A percentile compares a stretch with the other conserved stretches of the same genome.
phyloP scores from a whole-genome alignment of 768 basidiomycete genomes.

The Agaricus blazei region DNA sequence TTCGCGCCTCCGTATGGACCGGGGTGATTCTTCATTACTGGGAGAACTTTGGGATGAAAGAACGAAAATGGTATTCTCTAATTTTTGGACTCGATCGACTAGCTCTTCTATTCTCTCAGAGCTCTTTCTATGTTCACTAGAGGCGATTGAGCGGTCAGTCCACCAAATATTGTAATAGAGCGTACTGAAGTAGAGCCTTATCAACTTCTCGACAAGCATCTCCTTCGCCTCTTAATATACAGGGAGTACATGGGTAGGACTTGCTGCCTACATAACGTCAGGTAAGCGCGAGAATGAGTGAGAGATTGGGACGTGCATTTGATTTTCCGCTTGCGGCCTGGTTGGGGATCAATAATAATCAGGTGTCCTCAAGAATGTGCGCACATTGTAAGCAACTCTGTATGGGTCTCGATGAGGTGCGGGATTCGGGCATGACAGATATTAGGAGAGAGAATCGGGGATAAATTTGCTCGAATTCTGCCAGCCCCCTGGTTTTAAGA shows the following conservation, averaged over 20 bases:
- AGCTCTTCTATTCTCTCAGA: constrained; percentile 20
- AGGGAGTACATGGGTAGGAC: constrained; percentile 22
- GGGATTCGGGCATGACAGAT: constrained; percentile 7
- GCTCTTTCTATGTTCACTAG: constrained; percentile 4
- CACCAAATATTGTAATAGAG: not conserved
- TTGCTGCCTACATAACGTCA: constrained; percentile 17
- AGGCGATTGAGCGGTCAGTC: not conserved
- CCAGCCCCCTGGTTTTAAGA: not conserved
- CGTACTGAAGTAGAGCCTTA: constrained; percentile 13
- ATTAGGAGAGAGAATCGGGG: not conserved
- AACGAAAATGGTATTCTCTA: constrained; percentile 18
- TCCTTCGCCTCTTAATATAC: constrained; percentile 20
- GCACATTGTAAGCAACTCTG: constrained; percentile 24
- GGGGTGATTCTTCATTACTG: constrained; percentile 1
- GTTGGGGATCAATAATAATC: not conserved
- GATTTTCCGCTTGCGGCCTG: constrained; percentile 25
- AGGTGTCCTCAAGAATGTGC: not conserved
- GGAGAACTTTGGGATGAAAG: constrained; percentile 14
- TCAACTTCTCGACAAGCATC: constrained; percentile 22
- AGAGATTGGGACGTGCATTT: constrained; percentile 15
- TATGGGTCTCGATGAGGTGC: constrained; percentile 19
- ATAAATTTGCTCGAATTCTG: not conserved
- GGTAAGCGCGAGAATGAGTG: not conserved
- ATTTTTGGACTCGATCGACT: constrained; percentile 18
- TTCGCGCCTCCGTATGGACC: constrained; percentile 7